These are phyloP conservation scores for Myxozyma vanderwaltii DNA, from an alignment of 805 yeast genomes.

Conservation along the genomic window DNA sequence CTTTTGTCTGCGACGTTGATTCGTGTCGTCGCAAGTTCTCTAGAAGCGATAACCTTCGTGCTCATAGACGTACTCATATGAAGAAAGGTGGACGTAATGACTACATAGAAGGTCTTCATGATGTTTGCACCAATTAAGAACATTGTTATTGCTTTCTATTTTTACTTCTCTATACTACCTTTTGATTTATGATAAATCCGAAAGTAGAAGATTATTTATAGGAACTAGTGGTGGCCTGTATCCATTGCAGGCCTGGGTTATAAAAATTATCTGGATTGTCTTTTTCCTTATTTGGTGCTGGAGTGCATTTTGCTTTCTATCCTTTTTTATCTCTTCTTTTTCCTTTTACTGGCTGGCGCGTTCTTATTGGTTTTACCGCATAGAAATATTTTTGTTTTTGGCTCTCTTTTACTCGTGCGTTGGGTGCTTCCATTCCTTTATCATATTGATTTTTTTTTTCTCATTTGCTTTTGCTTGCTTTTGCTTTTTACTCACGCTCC, in stretches of 20 bases:
- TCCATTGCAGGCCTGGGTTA: background rate
- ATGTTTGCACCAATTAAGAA: background rate
- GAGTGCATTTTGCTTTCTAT: background rate
- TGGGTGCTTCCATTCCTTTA: background rate
- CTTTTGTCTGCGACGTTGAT: slow-evolving; percentile 57
- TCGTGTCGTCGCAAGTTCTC: slow-evolving; percentile 35
- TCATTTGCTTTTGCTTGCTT: slow-evolving; percentile 1
- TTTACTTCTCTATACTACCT: too few species aligned
- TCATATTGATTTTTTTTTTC: background rate
- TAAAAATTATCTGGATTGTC: background rate
- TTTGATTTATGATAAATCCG: too few species aligned
- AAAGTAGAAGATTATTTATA: too few species aligned
- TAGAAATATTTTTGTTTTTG: background rate
- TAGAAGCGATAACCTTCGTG: slow-evolving; percentile 67
- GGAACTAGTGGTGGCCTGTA: background rate
- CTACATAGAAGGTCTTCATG: slow-evolving; percentile 44
- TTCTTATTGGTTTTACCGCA: background rate
- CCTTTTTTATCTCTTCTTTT: background rate
- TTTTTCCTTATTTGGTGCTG: background rate
- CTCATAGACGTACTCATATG: slow-evolving; percentile 72
- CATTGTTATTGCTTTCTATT: too few species aligned
- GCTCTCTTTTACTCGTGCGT: background rate
- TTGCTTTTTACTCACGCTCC: background rate
- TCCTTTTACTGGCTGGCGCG: background rate
- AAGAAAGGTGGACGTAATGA: slow-evolving; percentile 48